Percentiles rank a stretch among this genome's conserved stretches.
Conservation (phyloP, 108 stramenopile species). For the Halocafeteria seosinensis region DNA sequence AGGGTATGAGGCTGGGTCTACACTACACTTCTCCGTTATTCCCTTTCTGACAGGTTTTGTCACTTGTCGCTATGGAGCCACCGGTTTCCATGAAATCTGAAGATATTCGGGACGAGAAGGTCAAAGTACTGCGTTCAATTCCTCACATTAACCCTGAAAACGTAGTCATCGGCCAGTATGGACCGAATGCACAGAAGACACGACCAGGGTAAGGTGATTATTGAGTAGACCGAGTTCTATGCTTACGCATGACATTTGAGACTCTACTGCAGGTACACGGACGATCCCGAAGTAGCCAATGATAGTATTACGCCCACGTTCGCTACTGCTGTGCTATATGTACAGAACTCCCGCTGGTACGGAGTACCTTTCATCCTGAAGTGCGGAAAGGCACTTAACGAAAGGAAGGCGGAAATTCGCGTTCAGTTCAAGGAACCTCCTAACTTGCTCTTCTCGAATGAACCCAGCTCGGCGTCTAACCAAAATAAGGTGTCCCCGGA, state of each 20-base stretch:
- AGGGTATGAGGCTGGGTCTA: conserved; percentile 56
- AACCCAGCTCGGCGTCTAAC: background rate
- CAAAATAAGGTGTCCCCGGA: background rate
- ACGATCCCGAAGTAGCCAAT: conserved; percentile 43
- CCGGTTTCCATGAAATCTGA: conserved; percentile 32
- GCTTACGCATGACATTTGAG: no score
- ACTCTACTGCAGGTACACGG: no score
- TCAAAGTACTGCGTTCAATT: conserved; percentile 63
- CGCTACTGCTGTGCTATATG: conserved; percentile 52
- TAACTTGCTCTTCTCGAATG: background rate
- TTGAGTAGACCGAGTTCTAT: no score
- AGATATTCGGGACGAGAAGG: conserved; percentile 78
- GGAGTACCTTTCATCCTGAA: conserved; percentile 92
- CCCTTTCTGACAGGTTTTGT: no score
- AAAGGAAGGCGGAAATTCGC: conserved; percentile 81
- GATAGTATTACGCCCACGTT: conserved; percentile 76
- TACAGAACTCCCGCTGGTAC: conserved; percentile 82
- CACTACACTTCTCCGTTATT: conserved; percentile 62
- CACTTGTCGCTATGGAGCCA: conserved; percentile 29
- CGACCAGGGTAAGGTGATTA: no score
- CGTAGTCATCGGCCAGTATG: conserved; percentile 77
- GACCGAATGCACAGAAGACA: conserved; percentile 62
- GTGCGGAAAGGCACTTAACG: conserved; percentile 85
- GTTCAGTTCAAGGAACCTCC: conserved; percentile 68
- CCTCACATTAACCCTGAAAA: conserved; percentile 54